Base-by-base conservation (phyloP, 768 basidiomycete genomes). In the Xerocomellus intermedius region DNA sequence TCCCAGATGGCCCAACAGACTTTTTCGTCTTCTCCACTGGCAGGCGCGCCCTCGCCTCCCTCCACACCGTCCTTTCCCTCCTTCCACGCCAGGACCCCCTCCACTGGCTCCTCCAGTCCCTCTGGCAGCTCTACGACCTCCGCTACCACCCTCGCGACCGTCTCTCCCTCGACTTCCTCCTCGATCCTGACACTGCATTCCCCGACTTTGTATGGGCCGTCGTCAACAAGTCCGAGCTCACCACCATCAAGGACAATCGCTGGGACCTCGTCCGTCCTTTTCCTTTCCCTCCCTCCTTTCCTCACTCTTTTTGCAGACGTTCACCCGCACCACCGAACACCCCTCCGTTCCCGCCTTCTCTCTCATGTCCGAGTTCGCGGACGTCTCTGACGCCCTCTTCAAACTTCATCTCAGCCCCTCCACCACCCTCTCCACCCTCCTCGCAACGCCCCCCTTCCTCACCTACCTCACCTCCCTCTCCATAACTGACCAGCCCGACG, bases 1-100 rank as follows among this genome's bases (percentile, higher is more conserved):
- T 79, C 33, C 52, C 77, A 38, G 92, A 94, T 63, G 91, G 91
- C 19, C 77, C 86, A 62, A 79, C 85, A 4, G 91, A 93, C 74
- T 89, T 85, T 67, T 90, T 92, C 76, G 79, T 80, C 66, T 97
- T 89, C 74, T 91, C 91, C 39, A 94, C 93, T 3, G 94, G 94
- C 50, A 77, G 94, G 56, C 87, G 89, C 55, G 84, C 83, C 60
- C 67, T 94, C 52, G 74, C 81, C 26, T 89, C 87, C 30, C 77
- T 94, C 50, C 94, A 96, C 76, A 85, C 89, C 47, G 79, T 89
- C 62, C 80, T 94, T 69, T 77, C 83, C 42, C 79, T 95, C 57
- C 76, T 82, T 42, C 93, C 94, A 56, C 85, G 89, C 68, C 94
- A 97, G 71, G 94, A 96, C 73, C 69, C 90, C 35, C 69, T 88